Evolutionary conservation across 148 eudicot species (phyloP).

Genomic region (Arbutus unedo): DNA sequence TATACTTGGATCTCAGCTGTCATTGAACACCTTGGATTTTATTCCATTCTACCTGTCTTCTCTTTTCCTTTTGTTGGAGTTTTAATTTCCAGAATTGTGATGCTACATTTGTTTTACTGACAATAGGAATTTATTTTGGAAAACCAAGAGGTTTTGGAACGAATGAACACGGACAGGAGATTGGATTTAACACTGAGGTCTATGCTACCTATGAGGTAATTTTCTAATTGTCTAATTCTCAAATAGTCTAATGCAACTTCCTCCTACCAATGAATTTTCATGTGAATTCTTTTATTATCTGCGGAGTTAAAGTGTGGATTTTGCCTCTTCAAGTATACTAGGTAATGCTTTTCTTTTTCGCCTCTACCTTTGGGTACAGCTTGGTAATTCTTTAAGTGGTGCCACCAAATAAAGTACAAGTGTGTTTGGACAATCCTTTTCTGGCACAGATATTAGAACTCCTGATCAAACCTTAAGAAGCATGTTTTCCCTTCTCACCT

Average conservation of each 20-base stretch:
- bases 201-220: constrained; percentile 66
- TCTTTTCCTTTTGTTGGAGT: not conserved
- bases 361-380: not conserved
- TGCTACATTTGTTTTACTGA: constrained; percentile 9
- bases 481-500: not conserved
- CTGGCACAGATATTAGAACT: not conserved
- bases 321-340: not conserved
- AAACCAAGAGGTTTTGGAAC: constrained; percentile 85
- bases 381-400: not conserved
- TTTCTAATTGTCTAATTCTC: too few species aligned
- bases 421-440: not conserved
- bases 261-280: not conserved
- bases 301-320: too few species aligned
- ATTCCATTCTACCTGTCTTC: not conserved
- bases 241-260: not conserved
- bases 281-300: not conserved
- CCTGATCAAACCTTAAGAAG: not conserved
- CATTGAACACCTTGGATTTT: not conserved
- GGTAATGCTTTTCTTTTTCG: not conserved
- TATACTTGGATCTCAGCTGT: not conserved
- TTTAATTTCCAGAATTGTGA: not conserved
- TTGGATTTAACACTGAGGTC: constrained; percentile 87
- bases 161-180: constrained; percentile 82
- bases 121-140: constrained; percentile 89
- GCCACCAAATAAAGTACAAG: not conserved